Percentiles rank a stretch among this genome's conserved stretches.
Conservation (phyloP, 352 stramenopile species). For the Globisporangium uncinulatum region DNA sequence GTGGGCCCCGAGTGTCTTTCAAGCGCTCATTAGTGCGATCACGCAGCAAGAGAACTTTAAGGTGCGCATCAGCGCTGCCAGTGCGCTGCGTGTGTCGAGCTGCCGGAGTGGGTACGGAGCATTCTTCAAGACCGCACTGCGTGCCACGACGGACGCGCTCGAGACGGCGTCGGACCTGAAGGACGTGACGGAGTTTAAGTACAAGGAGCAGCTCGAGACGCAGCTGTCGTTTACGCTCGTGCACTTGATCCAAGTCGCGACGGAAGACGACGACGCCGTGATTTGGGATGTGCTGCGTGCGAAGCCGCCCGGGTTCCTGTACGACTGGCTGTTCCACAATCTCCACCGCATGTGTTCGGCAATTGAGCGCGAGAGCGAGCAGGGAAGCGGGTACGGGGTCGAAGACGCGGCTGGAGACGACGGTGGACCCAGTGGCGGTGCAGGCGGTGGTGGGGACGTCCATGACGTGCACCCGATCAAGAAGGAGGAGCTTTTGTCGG, state of each 20-base stretch:
- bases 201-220: constrained; percentile 86
- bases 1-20: constrained; percentile 75
- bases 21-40: constrained; percentile 68
- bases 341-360: constrained; percentile 72
- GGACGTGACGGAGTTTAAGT: constrained; percentile 87
- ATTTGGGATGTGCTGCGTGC: constrained; percentile 60
- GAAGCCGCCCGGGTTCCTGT: constrained; percentile 74
- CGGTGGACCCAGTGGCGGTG: constrained; percentile 13
- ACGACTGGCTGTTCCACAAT: constrained; percentile 87
- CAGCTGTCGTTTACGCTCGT: constrained; percentile 85
- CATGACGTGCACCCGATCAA: constrained; percentile 82
- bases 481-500: constrained; percentile 75
- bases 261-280: constrained; percentile 60
- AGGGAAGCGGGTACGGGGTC: constrained; percentile 14
- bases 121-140: constrained; percentile 63
- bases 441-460: constrained; percentile 29
- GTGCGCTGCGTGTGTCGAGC: constrained; percentile 64
- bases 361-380: constrained; percentile 54
- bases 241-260: constrained; percentile 73
- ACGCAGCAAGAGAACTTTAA: constrained; percentile 88
- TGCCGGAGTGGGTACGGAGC: constrained; percentile 63
- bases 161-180: constrained; percentile 82
- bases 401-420: constrained; percentile 20
- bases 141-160: constrained; percentile 66
- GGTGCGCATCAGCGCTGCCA: constrained; percentile 79